Conservation (phyloP, 306 rosid species). For the Fagus crenata region DNA sequence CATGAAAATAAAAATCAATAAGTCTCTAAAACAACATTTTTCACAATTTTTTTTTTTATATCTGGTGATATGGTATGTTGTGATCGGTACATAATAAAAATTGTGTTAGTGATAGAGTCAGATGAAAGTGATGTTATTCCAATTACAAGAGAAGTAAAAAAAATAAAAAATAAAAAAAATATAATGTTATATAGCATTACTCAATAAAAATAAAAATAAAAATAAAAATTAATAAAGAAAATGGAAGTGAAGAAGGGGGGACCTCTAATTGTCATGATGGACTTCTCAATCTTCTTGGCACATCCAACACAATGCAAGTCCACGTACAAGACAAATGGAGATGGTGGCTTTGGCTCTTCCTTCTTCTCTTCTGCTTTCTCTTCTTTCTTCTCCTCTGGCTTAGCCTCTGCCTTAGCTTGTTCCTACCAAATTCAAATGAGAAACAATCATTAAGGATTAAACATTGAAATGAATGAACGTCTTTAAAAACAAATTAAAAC, state of each 20-base stretch:
- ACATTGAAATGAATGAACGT: too few relatives aligned
- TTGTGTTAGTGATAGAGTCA: too few relatives aligned
- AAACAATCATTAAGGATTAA: background rate
- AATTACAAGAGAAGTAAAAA: too few relatives aligned
- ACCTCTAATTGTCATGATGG: constrained; percentile 71
- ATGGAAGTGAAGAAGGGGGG: background rate
- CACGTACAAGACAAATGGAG: constrained; percentile 62
- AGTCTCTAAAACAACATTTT: background rate
- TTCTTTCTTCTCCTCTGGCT: constrained; percentile 32
- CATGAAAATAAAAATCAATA: too few relatives aligned
- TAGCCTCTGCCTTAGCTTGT: constrained; percentile 46
- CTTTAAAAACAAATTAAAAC: too few relatives aligned
- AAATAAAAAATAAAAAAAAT: too few relatives aligned
- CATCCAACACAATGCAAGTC: constrained; percentile 90
- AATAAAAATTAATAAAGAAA: constrained; percentile 14
- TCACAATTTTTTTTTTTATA: too few relatives aligned
- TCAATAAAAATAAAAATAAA: constrained; percentile 5
- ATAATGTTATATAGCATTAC: background rate
- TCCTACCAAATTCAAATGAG: constrained; percentile 23
- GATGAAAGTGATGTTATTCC: too few relatives aligned
- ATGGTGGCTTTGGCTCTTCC: constrained; percentile 54
- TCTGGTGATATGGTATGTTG: too few relatives aligned
- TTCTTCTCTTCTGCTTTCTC: constrained; percentile 27
- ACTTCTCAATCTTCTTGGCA: constrained; percentile 80
- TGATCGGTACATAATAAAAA: too few relatives aligned